Evolutionary conservation across 441 rosid species (phyloP), one percentile per base, ranked within the genome.

Genomic region (Pelargonium australe): DNA sequence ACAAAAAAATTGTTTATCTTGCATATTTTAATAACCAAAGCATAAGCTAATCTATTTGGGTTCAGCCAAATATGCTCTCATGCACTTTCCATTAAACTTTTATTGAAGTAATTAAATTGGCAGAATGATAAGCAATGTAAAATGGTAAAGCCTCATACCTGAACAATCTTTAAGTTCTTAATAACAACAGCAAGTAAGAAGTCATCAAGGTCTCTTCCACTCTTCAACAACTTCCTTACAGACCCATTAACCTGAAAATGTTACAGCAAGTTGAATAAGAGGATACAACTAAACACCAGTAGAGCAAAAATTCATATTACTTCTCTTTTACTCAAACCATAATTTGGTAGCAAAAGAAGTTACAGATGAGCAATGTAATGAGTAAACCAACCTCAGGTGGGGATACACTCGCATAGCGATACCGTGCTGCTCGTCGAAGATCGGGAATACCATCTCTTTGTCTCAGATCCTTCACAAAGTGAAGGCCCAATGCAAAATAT

Each of bases 391-490:
- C 99, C 99, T 90, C 87, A 45, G 95, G 93, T 43, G 84, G 70
- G 64, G 84, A 73, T 67, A 88, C 92, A 79, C 89, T 84, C 67
- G 91, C 82, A 78, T 90, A 92, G 62, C 96, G 92, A 80, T 73
- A 95, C 40, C 99, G 95, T 73, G 99, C 92, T 65, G 73, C 79
- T 77, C 95, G 83, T 34, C 99, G 83, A 68, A 95, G 95, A 86
- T 92, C 96, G 47, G 99, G 99, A 78, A 95, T 78, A 63, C 98
- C 98, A 70, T 90, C 91, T 81, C 76, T 81, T 77, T 90, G 92
- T 86, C 96, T 89, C 74, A 92, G 70, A 68, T 76, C 83, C 99
- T 92, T 78, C 63, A 76, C 61, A 79, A 69, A 74, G 66, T 68
- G 49, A 70, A 72, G 23, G 57, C 57, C 65, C 66, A 72, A 12